Base-by-base conservation (phyloP, 768 basidiomycete genomes). In the Candolleomyces eurysporus region DNA sequence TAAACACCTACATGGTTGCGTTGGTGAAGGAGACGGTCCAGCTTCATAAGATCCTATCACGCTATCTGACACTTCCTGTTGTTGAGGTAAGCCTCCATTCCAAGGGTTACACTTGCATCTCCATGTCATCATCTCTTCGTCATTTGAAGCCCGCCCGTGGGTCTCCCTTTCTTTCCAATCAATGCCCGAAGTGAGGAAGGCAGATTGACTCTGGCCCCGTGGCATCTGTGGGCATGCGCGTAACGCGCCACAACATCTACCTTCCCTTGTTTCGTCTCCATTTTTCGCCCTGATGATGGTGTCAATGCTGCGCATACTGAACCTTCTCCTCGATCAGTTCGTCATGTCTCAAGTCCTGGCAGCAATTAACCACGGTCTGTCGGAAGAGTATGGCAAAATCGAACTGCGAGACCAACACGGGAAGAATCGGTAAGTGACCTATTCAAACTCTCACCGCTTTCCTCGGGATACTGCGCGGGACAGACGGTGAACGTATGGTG, bases 321-420 rank as follows among this genome's bases (percentile, higher is more conserved):
- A 59, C 58, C 57, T 56, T 61, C 48, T 53, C 10, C 52, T 39
- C 32, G 48, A 60, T 40, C 71, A 97, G 92, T 85, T 84, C 72
- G 94, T 99, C 70, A 96, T 98, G 92, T 85, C 88, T 40, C 93
- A 98, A 71, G 97, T 98, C 14, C 89, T 98, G 63, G 91, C 91
- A 19, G 89, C 93, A 14, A 95, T 98, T 74, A 94, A 94, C 73
- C 88, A 93, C 75, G 86, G 92, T 40, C 79, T 99, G 21, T 88
- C 88, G 43, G 93, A 96, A 68, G 94, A 95, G 71, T 96, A 89
- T 73, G 79, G 80, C 57, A 86, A 82, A 69, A 86, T 97, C 59
- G 92, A 95, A 65, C 78, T 98, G 32, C 92, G 89, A 57, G 85
- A 83, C 68, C 85, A 86, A 61, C 91, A 89, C 62, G 94, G 92